Percentiles rank a stretch among this genome's conserved stretches.
Evolutionary conservation across 495 filamentous ascomycete genomes (phyloP).

Genomic region (Chaetomium fimeti): DNA sequence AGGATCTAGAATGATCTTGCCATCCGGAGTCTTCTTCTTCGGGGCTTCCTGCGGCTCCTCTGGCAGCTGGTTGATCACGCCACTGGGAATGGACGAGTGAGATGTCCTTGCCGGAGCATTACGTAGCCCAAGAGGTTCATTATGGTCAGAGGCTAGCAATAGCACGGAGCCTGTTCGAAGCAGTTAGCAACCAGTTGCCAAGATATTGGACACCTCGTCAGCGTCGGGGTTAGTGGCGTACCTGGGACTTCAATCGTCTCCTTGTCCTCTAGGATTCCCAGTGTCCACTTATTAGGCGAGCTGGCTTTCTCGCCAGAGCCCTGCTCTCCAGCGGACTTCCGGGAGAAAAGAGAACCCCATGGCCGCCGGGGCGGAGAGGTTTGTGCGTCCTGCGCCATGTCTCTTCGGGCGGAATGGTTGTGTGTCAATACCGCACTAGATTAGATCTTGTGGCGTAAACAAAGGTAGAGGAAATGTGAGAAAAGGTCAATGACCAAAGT

Average conservation of each 20-base stretch:
- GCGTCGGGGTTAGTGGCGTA: constrained; percentile 40
- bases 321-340: constrained; percentile 14
- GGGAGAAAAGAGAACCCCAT: constrained; percentile 26
- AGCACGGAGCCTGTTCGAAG: constrained; percentile 69
- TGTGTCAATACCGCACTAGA: not conserved
- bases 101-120: constrained; percentile 74
- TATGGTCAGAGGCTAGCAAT: constrained; percentile 69
- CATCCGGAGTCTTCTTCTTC: constrained; percentile 77
- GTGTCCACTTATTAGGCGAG: constrained; percentile 62
- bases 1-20: constrained; percentile 83
- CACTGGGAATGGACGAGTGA: constrained; percentile 69
- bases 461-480: not conserved
- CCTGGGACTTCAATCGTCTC: constrained; percentile 91
- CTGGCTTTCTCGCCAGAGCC: constrained; percentile 21
- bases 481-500: not conserved
- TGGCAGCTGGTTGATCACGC: constrained; percentile 41
- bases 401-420: not conserved
- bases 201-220: too few species aligned
- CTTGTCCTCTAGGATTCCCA: constrained; percentile 82
- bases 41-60: constrained; percentile 40
- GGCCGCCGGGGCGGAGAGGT: constrained; percentile 10
- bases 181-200: not conserved
- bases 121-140: constrained; percentile 77
- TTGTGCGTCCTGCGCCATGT: constrained; percentile 20
- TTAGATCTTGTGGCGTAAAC: not conserved